Base-by-base conservation (phyloP, 2,329 filamentous ascomycete species). In the Colletotrichum limetticola region DNA sequence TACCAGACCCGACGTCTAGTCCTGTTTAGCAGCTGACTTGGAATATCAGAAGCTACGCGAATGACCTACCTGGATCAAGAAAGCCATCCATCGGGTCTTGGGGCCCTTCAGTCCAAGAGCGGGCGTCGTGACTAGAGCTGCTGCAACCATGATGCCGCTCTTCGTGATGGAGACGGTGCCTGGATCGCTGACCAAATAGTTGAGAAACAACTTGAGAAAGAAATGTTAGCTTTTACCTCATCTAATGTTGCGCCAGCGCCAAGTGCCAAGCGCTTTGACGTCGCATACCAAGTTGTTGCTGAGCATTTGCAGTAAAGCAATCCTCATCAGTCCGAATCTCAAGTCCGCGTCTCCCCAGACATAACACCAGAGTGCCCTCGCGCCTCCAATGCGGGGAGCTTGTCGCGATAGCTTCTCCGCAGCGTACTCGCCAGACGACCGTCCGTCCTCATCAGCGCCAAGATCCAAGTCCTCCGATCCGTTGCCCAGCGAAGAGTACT, bases 241-340 rank as follows among this genome's bases (percentile, higher is more conserved):
- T 49, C 42, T 8, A 49, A 11, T n/a, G 19, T 49, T 49, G 42
- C 42, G 19, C 42, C 35, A 1, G 11, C 4, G 2, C 32, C 46
- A 16, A 6, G 46, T 53, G 16, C 30, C 19, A 28, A 66, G 30
- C 19, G 35, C 30, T 32, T 14, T 14, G 2, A 26, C 3, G 5
- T 30, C 4, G 53, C 72, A 37, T 75, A 79, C 78, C 52, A 76
- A 76, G 70, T 81, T 82, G 71, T 81, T 82, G 63, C 81, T 78
- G 28, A 82, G 74, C 26, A 78, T 78, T 68, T 81, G 81, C 55
- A 81, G 75, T 16, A 81, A 71, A 9, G 80, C 79, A 62, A 81
- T 72, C 46, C 76, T 76, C 66, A 75, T 74, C 66, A 81, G 79
- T 5, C 77, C 78, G 58, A 77, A 80, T 56, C 77, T 72, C 22